Evolutionary conservation across 805 yeast species (phyloP).

Genomic region (Zygosaccharomyces bisporus): DNA sequence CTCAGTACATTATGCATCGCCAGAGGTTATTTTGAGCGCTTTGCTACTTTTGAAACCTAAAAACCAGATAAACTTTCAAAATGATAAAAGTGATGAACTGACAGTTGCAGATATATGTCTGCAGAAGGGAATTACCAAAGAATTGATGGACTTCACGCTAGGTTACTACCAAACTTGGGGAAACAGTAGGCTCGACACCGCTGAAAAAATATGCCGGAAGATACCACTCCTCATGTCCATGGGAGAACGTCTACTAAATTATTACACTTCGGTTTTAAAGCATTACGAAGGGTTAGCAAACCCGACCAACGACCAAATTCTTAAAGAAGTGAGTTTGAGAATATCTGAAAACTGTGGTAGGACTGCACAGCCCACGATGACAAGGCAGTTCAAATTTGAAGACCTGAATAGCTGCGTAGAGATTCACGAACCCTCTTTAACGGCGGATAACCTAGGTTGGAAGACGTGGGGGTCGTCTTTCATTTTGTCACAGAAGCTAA

Average conservation of each 20-base stretch:
- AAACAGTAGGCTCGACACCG: slow-evolving; percentile 26
- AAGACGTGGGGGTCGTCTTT: slow-evolving; percentile 96
- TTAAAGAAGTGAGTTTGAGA: slow-evolving; percentile 56
- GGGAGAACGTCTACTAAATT: slow-evolving; percentile 45
- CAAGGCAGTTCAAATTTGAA: slow-evolving; percentile 53
- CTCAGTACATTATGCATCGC: slow-evolving; percentile 43
- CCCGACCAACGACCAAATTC: slow-evolving; percentile 46
- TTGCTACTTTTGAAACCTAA: slow-evolving; percentile 49
- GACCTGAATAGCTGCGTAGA: slow-evolving; percentile 32
- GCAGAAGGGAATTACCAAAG: slow-evolving; percentile 35
- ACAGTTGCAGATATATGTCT: slow-evolving; percentile 26
- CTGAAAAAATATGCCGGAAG: slow-evolving; percentile 31
- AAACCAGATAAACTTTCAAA: slow-evolving; percentile 49
- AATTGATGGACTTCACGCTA: slow-evolving; percentile 31
- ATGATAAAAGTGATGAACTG: background rate
- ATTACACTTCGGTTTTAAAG: slow-evolving; percentile 43
- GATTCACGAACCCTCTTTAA: slow-evolving; percentile 78
- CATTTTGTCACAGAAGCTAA: slow-evolving; percentile 55
- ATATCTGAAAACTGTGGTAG: slow-evolving; percentile 82
- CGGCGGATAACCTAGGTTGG: slow-evolving; percentile 82
- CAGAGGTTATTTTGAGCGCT: slow-evolving; percentile 41
- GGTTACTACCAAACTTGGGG: slow-evolving; percentile 46
- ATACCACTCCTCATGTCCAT: slow-evolving; percentile 40
- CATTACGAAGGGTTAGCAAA: slow-evolving; percentile 12
- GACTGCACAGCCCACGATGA: slow-evolving; percentile 71